Evolutionary conservation across 2,329 filamentous ascomycete genomes (phyloP).

Genomic region (Pseudocercospora vitis): DNA sequence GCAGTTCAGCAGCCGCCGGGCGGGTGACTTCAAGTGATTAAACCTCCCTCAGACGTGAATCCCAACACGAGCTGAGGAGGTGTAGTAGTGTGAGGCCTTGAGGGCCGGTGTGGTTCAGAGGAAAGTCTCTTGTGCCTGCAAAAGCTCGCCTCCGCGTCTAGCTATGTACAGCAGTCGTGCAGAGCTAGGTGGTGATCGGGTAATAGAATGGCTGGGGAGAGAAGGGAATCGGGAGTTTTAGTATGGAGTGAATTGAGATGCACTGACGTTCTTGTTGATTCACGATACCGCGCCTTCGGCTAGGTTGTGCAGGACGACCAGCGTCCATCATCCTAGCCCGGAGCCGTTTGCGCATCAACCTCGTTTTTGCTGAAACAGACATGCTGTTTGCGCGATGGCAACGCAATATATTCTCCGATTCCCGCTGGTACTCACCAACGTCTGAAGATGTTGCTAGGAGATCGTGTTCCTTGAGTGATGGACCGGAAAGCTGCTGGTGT

Average conservation of each 20-base stretch:
- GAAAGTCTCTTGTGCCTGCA: constrained; percentile 10
- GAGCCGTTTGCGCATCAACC: no score
- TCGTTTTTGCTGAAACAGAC: no score
- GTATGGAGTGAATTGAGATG: background rate
- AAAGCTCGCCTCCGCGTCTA: constrained; percentile 13
- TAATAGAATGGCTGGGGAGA: constrained; percentile 1
- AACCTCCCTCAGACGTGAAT: constrained; percentile 26
- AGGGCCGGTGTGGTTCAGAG: constrained; percentile 17
- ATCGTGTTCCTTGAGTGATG: no score
- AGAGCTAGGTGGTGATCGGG: constrained; percentile 7
- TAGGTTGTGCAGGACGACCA: no score
- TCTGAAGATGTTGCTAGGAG: no score
- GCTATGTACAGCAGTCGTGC: constrained; percentile 18
- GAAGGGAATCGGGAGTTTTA: background rate
- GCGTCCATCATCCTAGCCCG: no score
- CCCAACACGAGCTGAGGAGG: constrained; percentile 24
- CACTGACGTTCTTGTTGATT: background rate
- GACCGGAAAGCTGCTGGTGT: no score
- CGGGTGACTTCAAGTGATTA: constrained; percentile 37
- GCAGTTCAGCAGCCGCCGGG: constrained; percentile 78
- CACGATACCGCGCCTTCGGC: no score
- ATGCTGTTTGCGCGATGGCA: no score
- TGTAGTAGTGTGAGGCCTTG: constrained; percentile 10
- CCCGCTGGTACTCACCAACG: no score
- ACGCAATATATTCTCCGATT: no score